Evolutionary conservation across 2,329 filamentous ascomycete genomes (phyloP).

Genomic region (Stachybotrys echinatus): DNA sequence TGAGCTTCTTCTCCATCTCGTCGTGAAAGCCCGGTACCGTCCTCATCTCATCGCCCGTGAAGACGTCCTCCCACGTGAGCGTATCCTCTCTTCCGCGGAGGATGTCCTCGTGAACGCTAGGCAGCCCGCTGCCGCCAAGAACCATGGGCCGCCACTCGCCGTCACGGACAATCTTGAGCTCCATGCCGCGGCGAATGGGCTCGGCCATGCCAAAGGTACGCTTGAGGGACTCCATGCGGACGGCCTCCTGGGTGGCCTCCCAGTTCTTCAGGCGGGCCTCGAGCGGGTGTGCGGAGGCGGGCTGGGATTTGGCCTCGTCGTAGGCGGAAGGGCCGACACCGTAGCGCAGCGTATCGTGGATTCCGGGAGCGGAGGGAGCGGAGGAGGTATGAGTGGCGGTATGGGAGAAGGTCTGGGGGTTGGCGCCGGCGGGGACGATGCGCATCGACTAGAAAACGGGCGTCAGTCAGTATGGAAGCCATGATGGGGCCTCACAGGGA

Average conservation of each 20-base stretch:
- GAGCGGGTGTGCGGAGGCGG: conserved; percentile 74
- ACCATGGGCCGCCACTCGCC: conserved; percentile 75
- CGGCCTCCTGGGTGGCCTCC: conserved; percentile 79
- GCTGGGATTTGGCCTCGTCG: conserved; percentile 36
- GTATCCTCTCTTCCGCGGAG: conserved; percentile 71
- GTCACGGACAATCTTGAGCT: conserved; percentile 79
- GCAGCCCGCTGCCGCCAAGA: conserved; percentile 51
- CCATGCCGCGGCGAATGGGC: conserved; percentile 89
- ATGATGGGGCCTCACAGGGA: conserved; percentile 7
- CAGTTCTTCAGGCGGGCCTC: conserved; percentile 85
- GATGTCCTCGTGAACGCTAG: conserved; percentile 83
- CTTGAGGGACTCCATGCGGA: conserved; percentile 85
- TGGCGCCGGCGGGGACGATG: conserved; percentile 68
- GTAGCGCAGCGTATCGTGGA: conserved; percentile 88
- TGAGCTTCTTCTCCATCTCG: conserved; percentile 90
- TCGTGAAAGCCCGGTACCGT: conserved; percentile 72
- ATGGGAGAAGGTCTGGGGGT: conserved; percentile 64
- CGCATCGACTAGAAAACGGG: conserved; percentile 66
- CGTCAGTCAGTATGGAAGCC: neutral
- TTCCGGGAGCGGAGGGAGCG: conserved; percentile 85
- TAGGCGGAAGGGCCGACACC: conserved; percentile 65
- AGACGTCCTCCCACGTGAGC: conserved; percentile 92
- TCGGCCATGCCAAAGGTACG: conserved; percentile 89
- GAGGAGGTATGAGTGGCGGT: conserved; percentile 49
- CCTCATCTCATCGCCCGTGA: conserved; percentile 69